Percentiles rank a stretch among this genome's conserved stretches.
Conservation (phyloP, 257 asterid species). For the Solanum bukasovii region DNA sequence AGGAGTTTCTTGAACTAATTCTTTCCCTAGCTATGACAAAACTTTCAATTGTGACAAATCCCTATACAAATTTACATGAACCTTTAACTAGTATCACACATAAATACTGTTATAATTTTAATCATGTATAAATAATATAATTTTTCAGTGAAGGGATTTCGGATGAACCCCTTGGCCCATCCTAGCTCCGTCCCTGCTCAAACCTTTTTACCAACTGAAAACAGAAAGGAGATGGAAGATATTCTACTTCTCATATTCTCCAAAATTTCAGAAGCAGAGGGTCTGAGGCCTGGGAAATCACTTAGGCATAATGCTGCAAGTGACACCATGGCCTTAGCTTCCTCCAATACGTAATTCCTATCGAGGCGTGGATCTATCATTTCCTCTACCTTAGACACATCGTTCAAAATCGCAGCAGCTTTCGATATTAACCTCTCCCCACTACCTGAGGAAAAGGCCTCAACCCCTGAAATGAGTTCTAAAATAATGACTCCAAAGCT, state of each 20-base stretch:
- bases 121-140: too few relatives aligned
- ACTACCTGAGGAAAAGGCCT: conserved; percentile 26
- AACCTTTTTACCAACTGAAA: neutral
- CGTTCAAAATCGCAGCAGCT: conserved; percentile 29
- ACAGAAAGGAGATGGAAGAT: conserved; percentile 5
- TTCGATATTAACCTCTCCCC: conserved; percentile 37
- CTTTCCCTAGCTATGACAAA: neutral
- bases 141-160: neutral
- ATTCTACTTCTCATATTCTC: conserved; percentile 15
- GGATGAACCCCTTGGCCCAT: neutral
- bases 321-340: conserved; percentile 39
- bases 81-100: neutral
- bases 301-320: conserved; percentile 37
- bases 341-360: conserved; percentile 27
- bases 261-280: conserved; percentile 40
- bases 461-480: conserved; percentile 61
- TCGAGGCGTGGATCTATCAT: conserved; percentile 45
- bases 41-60: neutral
- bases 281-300: conserved; percentile 42
- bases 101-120: neutral
- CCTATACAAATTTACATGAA: neutral
- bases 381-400: conserved; percentile 26
- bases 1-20: neutral
- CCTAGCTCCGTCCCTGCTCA: neutral
- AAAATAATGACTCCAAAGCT: conserved; percentile 51